Percentiles rank a stretch among this genome's conserved stretches.
Evolutionary conservation across 2,329 filamentous ascomycete species (phyloP).

Genomic region (Verticillium longisporum): DNA sequence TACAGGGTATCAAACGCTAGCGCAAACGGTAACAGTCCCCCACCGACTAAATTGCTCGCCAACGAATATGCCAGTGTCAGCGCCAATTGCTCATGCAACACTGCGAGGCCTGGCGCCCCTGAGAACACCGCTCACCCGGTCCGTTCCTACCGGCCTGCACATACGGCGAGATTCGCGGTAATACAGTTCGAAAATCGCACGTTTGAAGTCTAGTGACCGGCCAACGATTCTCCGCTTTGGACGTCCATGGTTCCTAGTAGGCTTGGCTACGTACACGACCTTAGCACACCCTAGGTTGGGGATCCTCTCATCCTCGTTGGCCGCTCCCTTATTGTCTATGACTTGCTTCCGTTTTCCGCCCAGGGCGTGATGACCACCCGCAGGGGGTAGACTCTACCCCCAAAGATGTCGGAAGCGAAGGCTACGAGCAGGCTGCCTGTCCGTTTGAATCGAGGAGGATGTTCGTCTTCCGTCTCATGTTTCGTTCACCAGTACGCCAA

Average conservation of each 20-base stretch:
- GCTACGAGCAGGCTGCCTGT: background rate
- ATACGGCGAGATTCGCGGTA: constrained; percentile 21
- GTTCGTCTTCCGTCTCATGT: background rate
- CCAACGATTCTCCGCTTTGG: constrained; percentile 12
- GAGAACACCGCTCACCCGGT: constrained; percentile 27
- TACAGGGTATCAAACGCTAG: background rate
- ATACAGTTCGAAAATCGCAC: constrained; percentile 14
- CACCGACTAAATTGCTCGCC: constrained; percentile 7
- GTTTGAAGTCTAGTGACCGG: constrained; percentile 21
- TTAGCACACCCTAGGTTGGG: constrained; percentile 6
- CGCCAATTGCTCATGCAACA: constrained; percentile 3
- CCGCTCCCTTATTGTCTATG: constrained; percentile 1
- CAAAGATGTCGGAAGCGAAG: background rate
- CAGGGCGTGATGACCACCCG: background rate
- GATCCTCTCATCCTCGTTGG: constrained; percentile 6
- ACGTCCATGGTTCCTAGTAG: constrained; percentile 14
- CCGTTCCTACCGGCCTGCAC: constrained; percentile 32
- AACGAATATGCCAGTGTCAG: constrained; percentile 4
- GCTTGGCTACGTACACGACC: constrained; percentile 16
- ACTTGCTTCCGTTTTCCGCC: constrained; percentile 6
- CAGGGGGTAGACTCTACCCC: background rate
- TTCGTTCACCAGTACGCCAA: background rate
- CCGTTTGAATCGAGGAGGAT: background rate
- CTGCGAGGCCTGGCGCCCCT: background rate
- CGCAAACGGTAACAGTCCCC: constrained; percentile 13